These are phyloP conservation scores for Adansonia rubrostipa DNA, from an alignment of 441 rosid genomes.

Conservation along the genomic window DNA sequence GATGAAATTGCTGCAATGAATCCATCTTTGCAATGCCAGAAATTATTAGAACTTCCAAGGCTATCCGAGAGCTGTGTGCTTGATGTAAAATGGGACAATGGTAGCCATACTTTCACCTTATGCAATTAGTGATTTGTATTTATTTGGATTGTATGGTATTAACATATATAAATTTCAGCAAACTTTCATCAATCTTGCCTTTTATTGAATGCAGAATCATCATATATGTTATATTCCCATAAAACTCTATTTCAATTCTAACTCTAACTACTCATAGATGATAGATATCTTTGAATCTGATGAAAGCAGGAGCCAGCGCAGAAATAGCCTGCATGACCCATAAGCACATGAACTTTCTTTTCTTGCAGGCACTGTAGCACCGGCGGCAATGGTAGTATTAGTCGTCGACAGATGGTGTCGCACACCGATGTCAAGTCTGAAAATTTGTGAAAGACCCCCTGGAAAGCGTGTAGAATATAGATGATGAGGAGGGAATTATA, in stretches of 20 bases:
- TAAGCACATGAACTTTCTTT: slow-evolving; percentile 29
- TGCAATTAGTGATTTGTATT: background rate
- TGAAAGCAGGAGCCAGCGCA: background rate
- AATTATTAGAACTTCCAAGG: background rate
- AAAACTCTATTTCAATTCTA: background rate
- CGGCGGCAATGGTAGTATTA: slow-evolving; percentile 26
- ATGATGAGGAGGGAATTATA: too few relatives aligned
- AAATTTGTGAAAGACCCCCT: too few relatives aligned
- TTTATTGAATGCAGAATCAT: background rate
- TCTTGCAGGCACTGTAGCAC: slow-evolving; percentile 32
- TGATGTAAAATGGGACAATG: background rate
- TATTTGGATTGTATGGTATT: too few relatives aligned
- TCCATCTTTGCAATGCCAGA: background rate
- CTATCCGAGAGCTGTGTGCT: background rate
- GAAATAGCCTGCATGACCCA: slow-evolving; percentile 25
- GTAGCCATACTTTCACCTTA: background rate
- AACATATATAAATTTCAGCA: background rate
- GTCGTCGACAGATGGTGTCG: slow-evolving; percentile 23
- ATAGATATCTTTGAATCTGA: background rate
- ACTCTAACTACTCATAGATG: background rate
- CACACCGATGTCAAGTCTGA: slow-evolving; percentile 10
- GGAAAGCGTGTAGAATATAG: too few relatives aligned
- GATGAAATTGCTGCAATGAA: background rate
- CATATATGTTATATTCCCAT: background rate
- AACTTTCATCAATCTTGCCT: background rate